phyloP scores from a whole-genome alignment of 805 yeast genomes.

The Candida tibetensis region DNA sequence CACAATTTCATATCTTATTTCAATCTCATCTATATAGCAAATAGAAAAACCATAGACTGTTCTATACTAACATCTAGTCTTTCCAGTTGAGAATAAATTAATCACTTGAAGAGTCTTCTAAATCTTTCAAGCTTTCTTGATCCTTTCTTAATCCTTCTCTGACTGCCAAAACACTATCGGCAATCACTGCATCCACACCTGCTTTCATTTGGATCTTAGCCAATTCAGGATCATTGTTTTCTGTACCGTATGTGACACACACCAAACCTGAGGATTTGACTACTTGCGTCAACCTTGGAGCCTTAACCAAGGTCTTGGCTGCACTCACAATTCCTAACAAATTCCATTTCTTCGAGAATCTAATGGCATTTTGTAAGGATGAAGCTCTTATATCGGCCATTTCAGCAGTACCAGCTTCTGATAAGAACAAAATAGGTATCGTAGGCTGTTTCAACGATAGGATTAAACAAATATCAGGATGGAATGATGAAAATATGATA shows the following conservation, averaged over 20 bases:
- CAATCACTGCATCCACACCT: slow-evolving; percentile 98
- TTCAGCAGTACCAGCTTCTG: slow-evolving; percentile 79
- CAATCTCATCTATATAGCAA: too few relatives aligned
- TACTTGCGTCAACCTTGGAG: slow-evolving; percentile 88
- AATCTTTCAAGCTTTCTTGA: slow-evolving; percentile 20
- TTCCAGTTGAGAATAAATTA: too few relatives aligned
- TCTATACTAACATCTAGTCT: too few relatives aligned
- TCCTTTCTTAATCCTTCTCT: slow-evolving; percentile 64
- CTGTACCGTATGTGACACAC: slow-evolving; percentile 86
- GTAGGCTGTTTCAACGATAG: slow-evolving; percentile 89
- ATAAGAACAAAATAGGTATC: slow-evolving; percentile 83
- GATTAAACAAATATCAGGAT: slow-evolving; percentile 87
- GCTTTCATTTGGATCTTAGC: slow-evolving; percentile 85
- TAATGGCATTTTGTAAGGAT: slow-evolving; percentile 83
- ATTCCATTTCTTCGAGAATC: slow-evolving; percentile 90
- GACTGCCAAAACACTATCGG: slow-evolving; percentile 91
- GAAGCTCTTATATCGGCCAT: slow-evolving; percentile 91
- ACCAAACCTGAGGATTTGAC: slow-evolving; percentile 89
- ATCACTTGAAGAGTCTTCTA: slow-evolving; percentile 15
- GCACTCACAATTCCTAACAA: slow-evolving; percentile 89
- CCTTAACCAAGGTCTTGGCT: slow-evolving; percentile 77
- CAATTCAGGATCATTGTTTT: slow-evolving; percentile 80
- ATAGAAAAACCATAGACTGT: too few relatives aligned
- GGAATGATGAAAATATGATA: slow-evolving; percentile 87
- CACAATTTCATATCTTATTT: too few relatives aligned